Evolutionary conservation across 2,329 filamentous ascomycete genomes (phyloP), one percentile per base, ranked within the genome.

Genomic region (Aspergillus aculeatus): DNA sequence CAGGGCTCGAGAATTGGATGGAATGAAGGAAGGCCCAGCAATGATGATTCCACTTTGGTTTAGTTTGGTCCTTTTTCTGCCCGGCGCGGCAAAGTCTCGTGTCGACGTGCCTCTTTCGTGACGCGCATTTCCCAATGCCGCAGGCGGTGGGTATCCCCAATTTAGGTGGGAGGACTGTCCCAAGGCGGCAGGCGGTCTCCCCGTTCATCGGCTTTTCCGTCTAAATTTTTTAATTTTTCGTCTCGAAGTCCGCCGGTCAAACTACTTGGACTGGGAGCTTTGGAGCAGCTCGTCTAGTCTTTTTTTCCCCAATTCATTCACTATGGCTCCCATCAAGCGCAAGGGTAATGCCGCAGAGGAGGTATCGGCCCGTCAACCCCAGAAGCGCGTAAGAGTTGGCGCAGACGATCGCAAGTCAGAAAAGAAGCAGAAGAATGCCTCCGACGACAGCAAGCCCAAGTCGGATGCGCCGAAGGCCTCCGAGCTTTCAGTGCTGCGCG

Each of bases 401-500:
- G 72, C 69, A 54, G 73, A 73, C 24, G 73, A 72, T 44, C 62
- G 49, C 63, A 72, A 71, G 58, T 73, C 73, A 66, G 71, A 75
- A 44, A 73, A 75, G 63, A 69, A 71, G 67, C 66, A 69, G 51
- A 68, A 72, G 59, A 66, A 66, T 54, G 57, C 65, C 54, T 49
- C 57, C 10, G 29, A 54, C 14, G 52, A 54, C 10, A 54, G 52
- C 38, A 54, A 47, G 31, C 58, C 64, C 35, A 65, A 58, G 55
- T 57, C 60, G 31, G 59, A 65, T 61, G 67, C 63, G 53, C 64
- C 67, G 50, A 72, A 75, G 57, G 64, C 70, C 59, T 73, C 73
- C 26, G 72, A 76, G 58, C 70, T 76, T 56, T 71, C 73, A 44
- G 75, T 86, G 19, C 73, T 87, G 67, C 81, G 81, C 57, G 89